These are phyloP conservation scores for Oryza meyeriana DNA, from an alignment of 176 grass and related monocot genomes.

Conservation along the genomic window DNA sequence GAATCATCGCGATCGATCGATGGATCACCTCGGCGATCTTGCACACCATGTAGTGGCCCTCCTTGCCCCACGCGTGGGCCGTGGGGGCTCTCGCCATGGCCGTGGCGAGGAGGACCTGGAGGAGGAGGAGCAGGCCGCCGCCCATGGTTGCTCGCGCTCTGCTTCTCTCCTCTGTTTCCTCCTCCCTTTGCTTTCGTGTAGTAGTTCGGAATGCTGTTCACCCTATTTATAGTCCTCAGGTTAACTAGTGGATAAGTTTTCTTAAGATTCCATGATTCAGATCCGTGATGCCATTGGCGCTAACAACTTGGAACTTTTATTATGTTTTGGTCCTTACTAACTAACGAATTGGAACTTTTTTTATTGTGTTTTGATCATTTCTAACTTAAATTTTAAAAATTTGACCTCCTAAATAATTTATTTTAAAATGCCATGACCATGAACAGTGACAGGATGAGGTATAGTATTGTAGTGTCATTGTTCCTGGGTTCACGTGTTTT, in stretches of 20 bases:
- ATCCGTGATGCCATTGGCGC: not conserved
- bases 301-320: not conserved
- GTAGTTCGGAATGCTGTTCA: not conserved
- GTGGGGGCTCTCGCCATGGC: slow-evolving; percentile 26
- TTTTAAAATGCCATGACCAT: too few species aligned
- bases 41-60: slow-evolving; percentile 74
- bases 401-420: too few species aligned
- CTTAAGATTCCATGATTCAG: not conserved
- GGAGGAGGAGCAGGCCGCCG: slow-evolving; percentile 19
- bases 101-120: slow-evolving; percentile 18
- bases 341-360: not conserved
- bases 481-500: too few species aligned
- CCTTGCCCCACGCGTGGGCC: slow-evolving; percentile 54
- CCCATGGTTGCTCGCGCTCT: not conserved
- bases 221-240: slow-evolving; percentile 22
- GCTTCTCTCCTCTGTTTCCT: not conserved
- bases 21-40: slow-evolving; percentile 60
- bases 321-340: not conserved
- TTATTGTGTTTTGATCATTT: not conserved
- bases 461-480: too few species aligned
- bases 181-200: not conserved
- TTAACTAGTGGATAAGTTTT: not conserved
- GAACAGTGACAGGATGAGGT: too few species aligned
- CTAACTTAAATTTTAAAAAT: too few species aligned
- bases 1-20: too few species aligned